phyloP scores from a whole-genome alignment of 306 rosid species.

The Prunus dulcis region DNA sequence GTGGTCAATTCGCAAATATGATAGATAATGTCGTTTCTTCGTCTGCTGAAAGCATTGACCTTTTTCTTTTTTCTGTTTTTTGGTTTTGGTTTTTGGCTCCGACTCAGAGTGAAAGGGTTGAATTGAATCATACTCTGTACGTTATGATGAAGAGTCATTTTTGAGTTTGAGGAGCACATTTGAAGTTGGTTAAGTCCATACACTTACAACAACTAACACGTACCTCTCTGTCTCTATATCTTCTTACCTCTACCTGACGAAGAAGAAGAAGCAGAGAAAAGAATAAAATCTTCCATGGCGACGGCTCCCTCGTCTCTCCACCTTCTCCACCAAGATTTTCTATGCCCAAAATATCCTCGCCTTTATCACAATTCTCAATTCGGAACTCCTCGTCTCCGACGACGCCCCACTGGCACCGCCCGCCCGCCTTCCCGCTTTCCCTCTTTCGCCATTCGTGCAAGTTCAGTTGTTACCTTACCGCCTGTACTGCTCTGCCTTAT shows the following conservation, averaged over 20 bases:
- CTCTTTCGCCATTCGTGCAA: conserved; percentile 38
- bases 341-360: conserved; percentile 36
- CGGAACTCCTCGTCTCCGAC: conserved; percentile 32
- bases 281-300: conserved; percentile 37
- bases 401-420: background rate
- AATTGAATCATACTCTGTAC: too few relatives aligned
- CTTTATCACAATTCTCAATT: conserved; percentile 30
- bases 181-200: too few relatives aligned
- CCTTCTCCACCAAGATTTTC: conserved; percentile 22
- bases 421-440: conserved; percentile 1
- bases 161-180: too few relatives aligned
- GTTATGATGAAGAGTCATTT: too few relatives aligned
- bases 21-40: too few relatives aligned
- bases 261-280: background rate
- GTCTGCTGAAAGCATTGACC: too few relatives aligned
- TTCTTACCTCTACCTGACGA: background rate
- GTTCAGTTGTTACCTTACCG: conserved; percentile 34
- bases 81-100: too few relatives aligned
- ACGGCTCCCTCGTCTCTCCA: conserved; percentile 32
- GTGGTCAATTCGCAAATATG: too few relatives aligned
- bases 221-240: too few relatives aligned
- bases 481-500: conserved; percentile 37
- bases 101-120: too few relatives aligned
- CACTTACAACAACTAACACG: too few relatives aligned
- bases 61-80: too few relatives aligned